Evolutionary conservation across 78 protist species (phyloP).

Genomic region (Parvularia atlantis): DNA sequence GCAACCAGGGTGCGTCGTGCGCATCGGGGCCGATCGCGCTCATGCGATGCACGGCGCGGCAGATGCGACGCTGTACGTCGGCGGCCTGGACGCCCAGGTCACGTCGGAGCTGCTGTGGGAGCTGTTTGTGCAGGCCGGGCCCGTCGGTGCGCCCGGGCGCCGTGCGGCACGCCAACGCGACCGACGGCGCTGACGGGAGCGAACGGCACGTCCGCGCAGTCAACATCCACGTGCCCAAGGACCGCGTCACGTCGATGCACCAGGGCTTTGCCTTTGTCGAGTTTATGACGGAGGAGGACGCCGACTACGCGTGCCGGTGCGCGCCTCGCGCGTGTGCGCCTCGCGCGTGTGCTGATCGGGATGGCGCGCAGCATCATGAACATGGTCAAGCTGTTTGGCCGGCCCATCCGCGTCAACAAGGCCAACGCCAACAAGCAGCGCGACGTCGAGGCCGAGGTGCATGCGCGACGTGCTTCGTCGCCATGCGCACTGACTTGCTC

Average conservation of each 20-base stretch:
- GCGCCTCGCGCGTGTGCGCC: too few relatives aligned
- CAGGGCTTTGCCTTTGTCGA: constrained; percentile 93
- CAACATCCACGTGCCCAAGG: constrained; percentile 89
- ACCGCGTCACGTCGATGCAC: constrained; percentile 74
- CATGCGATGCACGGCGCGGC: too few relatives aligned
- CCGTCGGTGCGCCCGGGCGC: constrained; percentile 58
- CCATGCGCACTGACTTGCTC: too few relatives aligned
- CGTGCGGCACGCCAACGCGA: too few relatives aligned
- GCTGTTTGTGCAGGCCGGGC: constrained; percentile 89
- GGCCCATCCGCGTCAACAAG: constrained; percentile 78
- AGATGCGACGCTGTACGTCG: constrained; percentile 92
- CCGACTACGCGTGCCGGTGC: constrained; percentile 94
- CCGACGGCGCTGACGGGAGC: not conserved
- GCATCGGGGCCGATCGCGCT: too few relatives aligned
- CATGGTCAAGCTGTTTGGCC: constrained; percentile 79
- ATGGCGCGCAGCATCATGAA: constrained; percentile 74
- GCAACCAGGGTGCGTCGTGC: too few relatives aligned
- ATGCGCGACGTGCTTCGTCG: too few relatives aligned
- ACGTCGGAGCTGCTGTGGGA: constrained; percentile 88
- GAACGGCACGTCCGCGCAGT: constrained; percentile 28
- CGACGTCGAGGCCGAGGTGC: too few relatives aligned
- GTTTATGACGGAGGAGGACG: constrained; percentile 81
- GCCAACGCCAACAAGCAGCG: constrained; percentile 35
- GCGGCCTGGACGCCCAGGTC: constrained; percentile 85
- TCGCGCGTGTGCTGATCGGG: too few relatives aligned